phyloP scores from a whole-genome alignment of 768 basidiomycete genomes.

The Thelephora ganbajun region DNA sequence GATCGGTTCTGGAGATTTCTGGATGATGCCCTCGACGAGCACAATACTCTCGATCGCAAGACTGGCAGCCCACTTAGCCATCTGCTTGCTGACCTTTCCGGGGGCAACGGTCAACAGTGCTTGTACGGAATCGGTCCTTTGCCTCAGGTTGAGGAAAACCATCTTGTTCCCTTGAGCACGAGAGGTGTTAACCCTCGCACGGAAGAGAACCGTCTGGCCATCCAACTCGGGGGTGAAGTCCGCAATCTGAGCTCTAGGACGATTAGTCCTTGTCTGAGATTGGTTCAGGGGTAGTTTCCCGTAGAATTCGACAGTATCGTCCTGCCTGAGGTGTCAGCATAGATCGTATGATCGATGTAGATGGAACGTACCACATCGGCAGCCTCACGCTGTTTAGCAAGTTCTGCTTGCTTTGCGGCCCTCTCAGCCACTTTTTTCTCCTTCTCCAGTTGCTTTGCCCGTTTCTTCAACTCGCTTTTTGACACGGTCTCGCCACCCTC shows the following conservation, averaged over 20 bases:
- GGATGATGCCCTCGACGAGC: constrained; percentile 73
- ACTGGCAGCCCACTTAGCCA: constrained; percentile 83
- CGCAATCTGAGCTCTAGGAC: constrained; percentile 48
- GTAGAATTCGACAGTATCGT: constrained; percentile 68
- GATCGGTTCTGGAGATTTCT: constrained; percentile 69
- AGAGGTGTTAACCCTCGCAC: constrained; percentile 84
- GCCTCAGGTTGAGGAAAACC: constrained; percentile 87
- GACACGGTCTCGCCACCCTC: constrained; percentile 26
- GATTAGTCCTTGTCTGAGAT: constrained; percentile 63
- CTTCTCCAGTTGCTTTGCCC: constrained; percentile 83
- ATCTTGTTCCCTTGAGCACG: constrained; percentile 92
- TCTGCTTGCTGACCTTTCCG: constrained; percentile 84
- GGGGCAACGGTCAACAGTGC: constrained; percentile 62
- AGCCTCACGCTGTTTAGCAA: constrained; percentile 50
- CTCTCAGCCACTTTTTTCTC: constrained; percentile 81
- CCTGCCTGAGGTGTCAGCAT: constrained; percentile 27
- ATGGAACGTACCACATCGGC: constrained; percentile 39
- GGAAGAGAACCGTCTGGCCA: constrained; percentile 67
- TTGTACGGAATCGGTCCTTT: constrained; percentile 78
- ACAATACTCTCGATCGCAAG: constrained; percentile 84
- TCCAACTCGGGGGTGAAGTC: constrained; percentile 46
- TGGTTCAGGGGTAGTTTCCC: constrained; percentile 84
- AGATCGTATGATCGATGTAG: constrained; percentile 1
- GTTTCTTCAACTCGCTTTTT: constrained; percentile 86
- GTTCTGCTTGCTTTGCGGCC: constrained; percentile 65